Evolutionary conservation across 176 grass and related monocot species (phyloP), one percentile per base, ranked within the genome.

Genomic region (Areca catechu): DNA sequence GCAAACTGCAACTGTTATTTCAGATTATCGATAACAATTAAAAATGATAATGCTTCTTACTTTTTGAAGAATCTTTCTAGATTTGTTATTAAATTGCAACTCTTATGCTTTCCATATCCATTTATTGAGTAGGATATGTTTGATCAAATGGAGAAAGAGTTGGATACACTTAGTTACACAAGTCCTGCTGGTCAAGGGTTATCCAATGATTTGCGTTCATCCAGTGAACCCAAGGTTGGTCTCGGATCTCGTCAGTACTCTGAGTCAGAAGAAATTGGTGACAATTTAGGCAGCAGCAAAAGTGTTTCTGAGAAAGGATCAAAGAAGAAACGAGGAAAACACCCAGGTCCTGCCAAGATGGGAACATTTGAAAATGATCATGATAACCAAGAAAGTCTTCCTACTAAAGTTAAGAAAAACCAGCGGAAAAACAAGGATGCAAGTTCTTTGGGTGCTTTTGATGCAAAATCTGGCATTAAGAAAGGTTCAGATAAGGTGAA

Each of bases 271-370:
- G 83, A 91, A 56, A 58, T 72, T 62, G 86, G 61, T 76, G 80
- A 86, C 57, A 78, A 88, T 66, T 77, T 57, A 4, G 22, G 66
- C 63, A 79, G 68, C 51, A 85, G 68, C 80, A 67, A 67, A 61
- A 72, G 67, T 76, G 76, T 63, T 82, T 60, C 86, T 50, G 92
- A 88, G 69, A 88, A 80, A 75, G 80, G 80, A 52, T 50, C 69
- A 61, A 97, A 88, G 63, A 97, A 88, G 92, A 97, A 83, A 84
- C 84, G 66, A 77, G 92, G 92, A 21, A 97, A 88, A 79, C 54
- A 27, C 7, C 37, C 30, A 19, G 85, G 76, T 27, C 77, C 90
- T 71, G 62, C 66, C 47, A 96, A 90, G 68, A 58, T 56, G 29
- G 77, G 53, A 43, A 61, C 83, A 58, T 21, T 69, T 84, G 86